A percentile compares a stretch with the other conserved stretches of the same genome.
Evolutionary conservation across 305 asterid genomes (phyloP).

Genomic region (Fraxinus paxiana): DNA sequence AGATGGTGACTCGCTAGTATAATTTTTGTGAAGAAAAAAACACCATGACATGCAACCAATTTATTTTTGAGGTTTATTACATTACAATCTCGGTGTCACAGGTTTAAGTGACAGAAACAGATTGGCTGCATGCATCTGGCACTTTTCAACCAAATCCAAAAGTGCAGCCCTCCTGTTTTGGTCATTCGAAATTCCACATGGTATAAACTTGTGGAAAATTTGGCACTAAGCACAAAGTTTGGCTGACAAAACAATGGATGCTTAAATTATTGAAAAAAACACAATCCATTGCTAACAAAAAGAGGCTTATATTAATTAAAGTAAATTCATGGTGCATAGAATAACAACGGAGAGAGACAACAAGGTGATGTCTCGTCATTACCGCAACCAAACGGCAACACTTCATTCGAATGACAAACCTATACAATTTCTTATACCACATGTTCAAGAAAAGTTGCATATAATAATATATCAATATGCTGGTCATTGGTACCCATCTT

Average conservation of each 20-base stretch:
- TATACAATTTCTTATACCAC: not conserved
- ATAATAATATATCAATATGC: not conserved
- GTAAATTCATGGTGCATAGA: not conserved
- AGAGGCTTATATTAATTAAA: not conserved
- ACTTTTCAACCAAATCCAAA: not conserved
- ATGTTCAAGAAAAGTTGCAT: not conserved
- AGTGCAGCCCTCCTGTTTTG: not conserved
- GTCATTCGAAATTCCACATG: no score
- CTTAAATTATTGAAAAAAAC: not conserved
- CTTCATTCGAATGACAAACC: slow-evolving; percentile 13
- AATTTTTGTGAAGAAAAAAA: no score
- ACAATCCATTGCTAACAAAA: not conserved
- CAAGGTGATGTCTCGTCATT: slow-evolving; percentile 76
- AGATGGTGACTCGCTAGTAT: no score
- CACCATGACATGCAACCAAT: not conserved
- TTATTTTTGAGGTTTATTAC: no score
- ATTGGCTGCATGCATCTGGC: not conserved
- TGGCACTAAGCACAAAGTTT: not conserved
- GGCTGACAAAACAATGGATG: not conserved
- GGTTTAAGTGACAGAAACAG: not conserved
- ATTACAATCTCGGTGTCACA: not conserved
- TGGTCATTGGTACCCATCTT: not conserved
- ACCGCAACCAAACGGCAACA: slow-evolving; percentile 11
- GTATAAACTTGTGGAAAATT: no score
- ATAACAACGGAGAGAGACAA: slow-evolving; percentile 42